Percentiles rank a stretch among this genome's conserved stretches.
phyloP scores from a whole-genome alignment of 2,329 filamentous ascomycete species.

The Monilinia fructigena region DNA sequence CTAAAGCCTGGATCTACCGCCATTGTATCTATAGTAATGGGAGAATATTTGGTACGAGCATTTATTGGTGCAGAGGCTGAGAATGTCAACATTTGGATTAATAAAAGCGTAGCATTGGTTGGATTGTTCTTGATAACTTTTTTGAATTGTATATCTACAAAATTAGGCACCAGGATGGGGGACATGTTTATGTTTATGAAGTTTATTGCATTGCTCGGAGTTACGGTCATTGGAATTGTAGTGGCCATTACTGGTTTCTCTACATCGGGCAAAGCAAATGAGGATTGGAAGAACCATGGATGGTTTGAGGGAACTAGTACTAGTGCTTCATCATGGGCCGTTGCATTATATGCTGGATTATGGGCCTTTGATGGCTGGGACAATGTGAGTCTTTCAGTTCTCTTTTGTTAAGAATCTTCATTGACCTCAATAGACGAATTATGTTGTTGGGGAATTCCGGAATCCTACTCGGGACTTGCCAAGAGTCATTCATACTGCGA shows the following conservation, averaged over 20 bases:
- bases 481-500: conserved; percentile 91
- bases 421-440: conserved; percentile 71
- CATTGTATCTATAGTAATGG: conserved; percentile 97
- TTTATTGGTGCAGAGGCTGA: conserved; percentile 83
- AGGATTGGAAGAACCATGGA: conserved; percentile 80
- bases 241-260: conserved; percentile 85
- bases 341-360: conserved; percentile 89
- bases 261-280: conserved; percentile 69
- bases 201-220: conserved; percentile 82
- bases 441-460: conserved; percentile 94
- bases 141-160: conserved; percentile 88
- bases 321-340: conserved; percentile 82
- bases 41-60: conserved; percentile 91
- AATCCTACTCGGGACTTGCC: conserved; percentile 88
- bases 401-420: conserved; percentile 1
- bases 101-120: conserved; percentile 79
- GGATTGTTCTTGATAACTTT: conserved; percentile 76
- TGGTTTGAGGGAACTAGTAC: conserved; percentile 88
- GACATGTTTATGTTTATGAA: conserved; percentile 97
- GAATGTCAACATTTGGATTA: conserved; percentile 80
- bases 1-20: conserved; percentile 90
- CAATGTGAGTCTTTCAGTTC: conserved; percentile 64
- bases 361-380: conserved; percentile 99
- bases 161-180: conserved; percentile 79
- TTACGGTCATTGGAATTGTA: conserved; percentile 84